phyloP scores from a whole-genome alignment of 352 stramenopile species.

The Hyaloperonospora brassicae region DNA sequence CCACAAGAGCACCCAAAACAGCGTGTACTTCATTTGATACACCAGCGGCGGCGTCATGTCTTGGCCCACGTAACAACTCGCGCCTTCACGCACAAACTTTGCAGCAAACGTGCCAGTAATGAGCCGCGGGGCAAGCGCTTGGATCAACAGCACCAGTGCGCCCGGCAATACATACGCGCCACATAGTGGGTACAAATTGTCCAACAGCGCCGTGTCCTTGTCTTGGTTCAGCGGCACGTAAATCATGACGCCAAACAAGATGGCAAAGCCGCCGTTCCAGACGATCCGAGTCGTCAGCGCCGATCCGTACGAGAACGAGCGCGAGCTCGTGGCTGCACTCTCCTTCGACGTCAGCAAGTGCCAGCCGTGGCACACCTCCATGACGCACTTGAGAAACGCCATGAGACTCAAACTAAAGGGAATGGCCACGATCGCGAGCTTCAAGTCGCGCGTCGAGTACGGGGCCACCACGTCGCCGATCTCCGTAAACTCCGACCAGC shows the following conservation, averaged over 20 bases:
- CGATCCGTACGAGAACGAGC: slow-evolving; percentile 51
- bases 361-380: slow-evolving; percentile 63
- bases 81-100: slow-evolving; percentile 68
- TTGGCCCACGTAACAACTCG: slow-evolving; percentile 61
- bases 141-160: slow-evolving; percentile 38
- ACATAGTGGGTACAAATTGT: slow-evolving; percentile 35
- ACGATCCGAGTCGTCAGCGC: slow-evolving; percentile 43
- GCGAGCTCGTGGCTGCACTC: slow-evolving; percentile 37
- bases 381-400: slow-evolving; percentile 48
- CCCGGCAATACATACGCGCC: slow-evolving; percentile 45
- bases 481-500: slow-evolving; percentile 41
- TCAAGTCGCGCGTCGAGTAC: slow-evolving; percentile 46
- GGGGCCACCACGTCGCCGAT: slow-evolving; percentile 55
- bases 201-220: slow-evolving; percentile 36
- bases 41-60: slow-evolving; percentile 53
- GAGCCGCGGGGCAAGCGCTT: slow-evolving; percentile 44
- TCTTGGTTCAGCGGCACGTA: slow-evolving; percentile 45
- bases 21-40: slow-evolving; percentile 58
- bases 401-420: slow-evolving; percentile 42
- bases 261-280: slow-evolving; percentile 55
- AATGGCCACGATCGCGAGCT: slow-evolving; percentile 43
- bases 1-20: slow-evolving; percentile 60
- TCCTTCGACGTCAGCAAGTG: slow-evolving; percentile 48
- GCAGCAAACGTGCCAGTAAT: slow-evolving; percentile 48
- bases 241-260: slow-evolving; percentile 55